Percentiles rank a stretch among this genome's conserved stretches.
Evolutionary conservation across 2,329 filamentous ascomycete species (phyloP).

Genomic region (Leptosphaerulina australis): DNA sequence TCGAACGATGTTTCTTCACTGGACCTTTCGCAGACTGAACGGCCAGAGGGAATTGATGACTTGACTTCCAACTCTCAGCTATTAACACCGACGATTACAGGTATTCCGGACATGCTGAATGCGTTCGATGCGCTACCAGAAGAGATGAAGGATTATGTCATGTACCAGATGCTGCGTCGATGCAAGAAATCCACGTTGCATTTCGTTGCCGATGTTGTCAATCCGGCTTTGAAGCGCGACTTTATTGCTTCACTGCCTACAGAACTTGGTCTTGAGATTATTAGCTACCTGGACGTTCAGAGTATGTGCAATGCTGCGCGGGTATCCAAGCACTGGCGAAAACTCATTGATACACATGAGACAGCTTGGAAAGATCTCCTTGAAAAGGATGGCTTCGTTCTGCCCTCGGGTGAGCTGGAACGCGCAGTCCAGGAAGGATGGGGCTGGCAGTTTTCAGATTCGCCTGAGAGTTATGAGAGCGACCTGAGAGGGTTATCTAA

Average conservation of each 20-base stretch:
- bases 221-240: slow-evolving; percentile 92
- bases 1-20: slow-evolving; percentile 47
- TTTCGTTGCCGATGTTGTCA: slow-evolving; percentile 87
- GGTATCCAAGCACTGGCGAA: slow-evolving; percentile 92
- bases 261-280: slow-evolving; percentile 85
- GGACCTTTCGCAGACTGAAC: slow-evolving; percentile 36
- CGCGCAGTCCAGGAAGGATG: slow-evolving; percentile 89
- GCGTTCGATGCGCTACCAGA: slow-evolving; percentile 89
- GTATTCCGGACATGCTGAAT: slow-evolving; percentile 85
- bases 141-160: slow-evolving; percentile 92
- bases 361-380: slow-evolving; percentile 94
- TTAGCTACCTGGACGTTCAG: slow-evolving; percentile 82
- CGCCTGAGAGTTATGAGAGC: slow-evolving; percentile 74
- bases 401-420: slow-evolving; percentile 82
- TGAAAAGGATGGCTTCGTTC: slow-evolving; percentile 77
- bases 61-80: slow-evolving; percentile 42
- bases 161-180: slow-evolving; percentile 91
- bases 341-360: slow-evolving; percentile 89
- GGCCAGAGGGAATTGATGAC: slow-evolving; percentile 24
- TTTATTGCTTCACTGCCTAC: slow-evolving; percentile 83
- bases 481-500: slow-evolving; percentile 70
- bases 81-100: slow-evolving; percentile 61
- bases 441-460: slow-evolving; percentile 93
- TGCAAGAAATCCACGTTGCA: slow-evolving; percentile 88
- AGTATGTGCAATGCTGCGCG: slow-evolving; percentile 90